phyloP scores from a whole-genome alignment of 2,329 filamentous ascomycete species.

The Whalleya microplaca region DNA sequence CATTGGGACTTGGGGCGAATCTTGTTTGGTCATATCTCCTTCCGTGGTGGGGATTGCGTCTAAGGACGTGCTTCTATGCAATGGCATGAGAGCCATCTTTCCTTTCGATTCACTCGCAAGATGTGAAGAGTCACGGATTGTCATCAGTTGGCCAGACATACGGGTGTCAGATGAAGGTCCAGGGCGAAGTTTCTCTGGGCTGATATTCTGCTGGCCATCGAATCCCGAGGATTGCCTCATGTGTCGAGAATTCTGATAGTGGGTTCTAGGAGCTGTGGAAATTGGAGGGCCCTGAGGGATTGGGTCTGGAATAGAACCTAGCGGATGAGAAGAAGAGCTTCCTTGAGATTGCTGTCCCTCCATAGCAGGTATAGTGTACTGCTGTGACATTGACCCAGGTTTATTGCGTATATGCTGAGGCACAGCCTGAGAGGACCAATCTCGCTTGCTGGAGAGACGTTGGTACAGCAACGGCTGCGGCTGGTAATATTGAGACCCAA shows the following conservation, averaged over 20 bases:
- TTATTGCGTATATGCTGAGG: not conserved
- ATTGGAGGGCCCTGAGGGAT: not conserved
- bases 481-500: constrained; percentile 2
- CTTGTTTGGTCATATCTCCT: too few species aligned
- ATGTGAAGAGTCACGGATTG: not conserved
- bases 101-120: too few species aligned
- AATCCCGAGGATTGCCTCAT: not conserved
- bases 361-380: not conserved
- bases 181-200: not conserved
- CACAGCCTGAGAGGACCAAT: not conserved
- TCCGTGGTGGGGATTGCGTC: not conserved
- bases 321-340: too few species aligned
- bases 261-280: not conserved
- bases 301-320: not conserved
- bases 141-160: too few species aligned
- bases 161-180: not conserved
- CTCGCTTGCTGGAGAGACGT: not conserved
- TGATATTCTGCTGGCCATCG: not conserved
- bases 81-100: too few species aligned
- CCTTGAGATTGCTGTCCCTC: too few species aligned
- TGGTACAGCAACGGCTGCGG: not conserved
- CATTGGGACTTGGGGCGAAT: not conserved
- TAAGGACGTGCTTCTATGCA: too few species aligned
- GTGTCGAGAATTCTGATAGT: not conserved
- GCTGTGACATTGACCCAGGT: not conserved